Base-by-base conservation (phyloP, 768 basidiomycete species). In the Lactarius hengduanensis region DNA sequence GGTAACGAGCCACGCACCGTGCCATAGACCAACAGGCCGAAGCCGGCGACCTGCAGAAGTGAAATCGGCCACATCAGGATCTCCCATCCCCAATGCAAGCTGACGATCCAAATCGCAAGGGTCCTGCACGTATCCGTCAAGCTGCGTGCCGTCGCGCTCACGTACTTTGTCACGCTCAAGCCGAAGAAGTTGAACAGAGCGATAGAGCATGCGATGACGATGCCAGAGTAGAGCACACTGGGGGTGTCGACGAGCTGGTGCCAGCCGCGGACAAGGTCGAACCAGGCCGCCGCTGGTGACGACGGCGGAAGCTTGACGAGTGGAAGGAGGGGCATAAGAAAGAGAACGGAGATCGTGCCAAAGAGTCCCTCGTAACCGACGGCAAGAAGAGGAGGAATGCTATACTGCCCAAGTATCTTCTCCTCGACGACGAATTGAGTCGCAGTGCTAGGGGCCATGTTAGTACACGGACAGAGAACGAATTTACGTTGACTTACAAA, bases 301-400 rank as follows among this genome's bases (percentile, higher is more conserved):
- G 83, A 77, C 68, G 87, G 76, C 22, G 89, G 78, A 71, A 93
- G 77, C 43, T 85, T 84, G 55, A 87, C 81, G 64, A 90, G 81
- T 4, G 93, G 84, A 69, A 96, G 81, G 74, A 97, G 79, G 0
- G 94, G 93, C 79, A 97, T 83, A 69, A 87, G 83, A 53, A 92
- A 69, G 47, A 95, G 72, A 72, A 97, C 89, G 34, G 92, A 90
- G 71, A 91, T 70, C 22, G 88, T 79, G 64, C 97, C 97, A 74
- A 96, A 98, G 67, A 96, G 80, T 53, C 97, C 97, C 78, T 99
- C 97, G 69, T 84, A 92, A 28, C 96, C 95, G 67, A 98, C 97
- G 13, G 96, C 96, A 65, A 94, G 85, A 43, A 98, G 83, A 16
- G 97, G 96, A 56, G 87, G 85, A 47, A 98, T 89, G 40, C 86